These are phyloP conservation scores for Corchorus olitorius DNA, from an alignment of 345 rosid species.

Conservation along the genomic window DNA sequence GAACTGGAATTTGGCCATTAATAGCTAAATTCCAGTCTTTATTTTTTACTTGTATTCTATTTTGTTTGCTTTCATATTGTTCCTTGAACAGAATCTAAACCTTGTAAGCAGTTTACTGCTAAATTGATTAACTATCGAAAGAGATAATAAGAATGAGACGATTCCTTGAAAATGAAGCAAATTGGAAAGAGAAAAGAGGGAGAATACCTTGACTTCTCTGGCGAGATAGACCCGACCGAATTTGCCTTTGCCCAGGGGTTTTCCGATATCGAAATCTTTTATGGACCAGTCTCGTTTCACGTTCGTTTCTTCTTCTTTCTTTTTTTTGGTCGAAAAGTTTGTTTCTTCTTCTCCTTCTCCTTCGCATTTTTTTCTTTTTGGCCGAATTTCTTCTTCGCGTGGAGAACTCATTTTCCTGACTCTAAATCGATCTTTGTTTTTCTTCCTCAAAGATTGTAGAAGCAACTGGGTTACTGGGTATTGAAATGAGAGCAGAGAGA, in stretches of 20 bases:
- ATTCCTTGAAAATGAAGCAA: too few species aligned
- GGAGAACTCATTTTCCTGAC: background rate
- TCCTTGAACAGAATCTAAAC: too few species aligned
- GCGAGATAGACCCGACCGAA: slow-evolving; percentile 94
- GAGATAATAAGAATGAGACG: too few species aligned
- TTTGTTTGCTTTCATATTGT: too few species aligned
- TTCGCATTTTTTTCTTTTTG: slow-evolving; percentile 24
- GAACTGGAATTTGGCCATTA: too few species aligned
- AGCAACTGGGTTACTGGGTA: background rate
- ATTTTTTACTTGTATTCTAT: too few species aligned
- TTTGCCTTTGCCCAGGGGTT: slow-evolving; percentile 85
- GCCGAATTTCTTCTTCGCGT: slow-evolving; percentile 22
- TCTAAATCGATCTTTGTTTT: background rate
- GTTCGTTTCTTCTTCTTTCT: slow-evolving; percentile 24
- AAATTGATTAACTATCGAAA: background rate
- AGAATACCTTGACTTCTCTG: slow-evolving; percentile 64
- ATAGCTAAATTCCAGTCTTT: too few species aligned
- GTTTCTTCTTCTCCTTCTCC: slow-evolving; percentile 26
- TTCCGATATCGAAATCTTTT: slow-evolving; percentile 84
- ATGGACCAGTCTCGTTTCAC: slow-evolving; percentile 55
- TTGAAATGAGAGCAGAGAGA: background rate
- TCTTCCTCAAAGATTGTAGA: background rate
- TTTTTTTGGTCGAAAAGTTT: background rate
- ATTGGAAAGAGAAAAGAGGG: background rate
- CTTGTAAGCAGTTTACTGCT: too few species aligned